phyloP scores from a whole-genome alignment of 1,284 basidiomycete species.

The Cronartium quercuum region DNA sequence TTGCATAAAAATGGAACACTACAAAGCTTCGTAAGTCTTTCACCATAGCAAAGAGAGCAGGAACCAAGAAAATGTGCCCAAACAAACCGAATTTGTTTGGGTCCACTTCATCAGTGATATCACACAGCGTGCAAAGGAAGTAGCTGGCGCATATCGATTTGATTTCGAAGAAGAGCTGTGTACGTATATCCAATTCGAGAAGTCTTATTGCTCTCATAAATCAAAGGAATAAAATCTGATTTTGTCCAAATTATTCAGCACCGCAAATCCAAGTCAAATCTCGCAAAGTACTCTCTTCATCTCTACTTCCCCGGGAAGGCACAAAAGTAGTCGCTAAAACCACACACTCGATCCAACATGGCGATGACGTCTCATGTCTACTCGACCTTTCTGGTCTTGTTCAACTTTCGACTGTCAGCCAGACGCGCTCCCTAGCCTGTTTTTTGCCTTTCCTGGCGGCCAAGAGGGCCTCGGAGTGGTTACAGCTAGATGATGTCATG shows the following conservation, averaged over 20 bases:
- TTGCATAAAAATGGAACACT: constrained; percentile 34
- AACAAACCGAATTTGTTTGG: neutral
- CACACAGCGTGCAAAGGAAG: constrained; percentile 25
- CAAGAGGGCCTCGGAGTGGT: neutral
- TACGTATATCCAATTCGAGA: too few species aligned
- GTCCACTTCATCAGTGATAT: constrained; percentile 15
- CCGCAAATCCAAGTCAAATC: too few species aligned
- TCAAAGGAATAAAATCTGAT: too few species aligned
- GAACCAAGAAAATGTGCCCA: neutral
- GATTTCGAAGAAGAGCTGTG: constrained; percentile 18
- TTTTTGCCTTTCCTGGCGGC: constrained; percentile 18
- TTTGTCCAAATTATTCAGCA: too few species aligned
- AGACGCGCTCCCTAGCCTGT: constrained; percentile 14
- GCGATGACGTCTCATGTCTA: constrained; percentile 5
- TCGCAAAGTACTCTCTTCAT: constrained; percentile 10
- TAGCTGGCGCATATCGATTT: constrained; percentile 16
- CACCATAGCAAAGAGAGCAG: neutral
- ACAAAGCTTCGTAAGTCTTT: constrained; percentile 19
- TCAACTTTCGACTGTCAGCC: constrained; percentile 25
- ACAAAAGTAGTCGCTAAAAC: constrained; percentile 18
- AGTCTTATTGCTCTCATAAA: too few species aligned
- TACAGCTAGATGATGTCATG: constrained; percentile 17
- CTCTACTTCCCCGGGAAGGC: constrained; percentile 10
- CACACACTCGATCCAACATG: constrained; percentile 26
- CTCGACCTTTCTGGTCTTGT: constrained; percentile 24